These are phyloP conservation scores for Sonneratia alba DNA, from an alignment of 345 rosid genomes.

Conservation along the genomic window DNA sequence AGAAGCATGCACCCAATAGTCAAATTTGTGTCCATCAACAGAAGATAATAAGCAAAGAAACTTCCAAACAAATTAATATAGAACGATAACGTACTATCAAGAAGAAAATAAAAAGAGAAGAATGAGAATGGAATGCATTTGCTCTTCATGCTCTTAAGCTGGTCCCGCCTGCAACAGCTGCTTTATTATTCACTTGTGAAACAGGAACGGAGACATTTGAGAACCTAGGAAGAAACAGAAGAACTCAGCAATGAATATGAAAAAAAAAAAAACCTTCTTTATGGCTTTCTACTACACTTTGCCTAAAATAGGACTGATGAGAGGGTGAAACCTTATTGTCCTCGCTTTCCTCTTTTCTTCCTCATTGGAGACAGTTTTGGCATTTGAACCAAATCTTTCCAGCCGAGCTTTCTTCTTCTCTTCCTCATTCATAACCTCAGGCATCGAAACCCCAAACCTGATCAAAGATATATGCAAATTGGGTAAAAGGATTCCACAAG, in stretches of 20 bases:
- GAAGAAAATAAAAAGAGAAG: slow-evolving; percentile 30
- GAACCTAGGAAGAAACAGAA: slow-evolving; percentile 32
- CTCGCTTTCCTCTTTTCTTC: slow-evolving; percentile 80
- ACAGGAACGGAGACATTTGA: slow-evolving; percentile 36
- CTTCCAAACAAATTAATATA: too few relatives aligned
- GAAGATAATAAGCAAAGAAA: neutral
- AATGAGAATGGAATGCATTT: neutral
- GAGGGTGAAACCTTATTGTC: slow-evolving; percentile 52
- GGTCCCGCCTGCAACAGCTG: slow-evolving; percentile 50
- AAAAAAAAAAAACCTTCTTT: neutral
- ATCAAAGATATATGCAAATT: neutral
- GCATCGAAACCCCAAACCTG: slow-evolving; percentile 67
- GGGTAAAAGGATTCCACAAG: neutral
- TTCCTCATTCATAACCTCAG: slow-evolving; percentile 39
- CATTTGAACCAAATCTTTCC: slow-evolving; percentile 46
- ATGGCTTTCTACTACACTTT: neutral
- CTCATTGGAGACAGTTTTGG: slow-evolving; percentile 44
- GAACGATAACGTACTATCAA: too few relatives aligned
- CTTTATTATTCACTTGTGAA: slow-evolving; percentile 37
- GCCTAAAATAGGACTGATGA: neutral
- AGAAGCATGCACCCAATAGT: too few relatives aligned
- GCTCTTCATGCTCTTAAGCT: slow-evolving; percentile 39
- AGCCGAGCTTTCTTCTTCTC: slow-evolving; percentile 81
- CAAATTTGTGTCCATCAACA: too few relatives aligned
- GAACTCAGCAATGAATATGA: neutral